Conservation (phyloP, 768 basidiomycete genomes). For the Suillus subaureus region DNA sequence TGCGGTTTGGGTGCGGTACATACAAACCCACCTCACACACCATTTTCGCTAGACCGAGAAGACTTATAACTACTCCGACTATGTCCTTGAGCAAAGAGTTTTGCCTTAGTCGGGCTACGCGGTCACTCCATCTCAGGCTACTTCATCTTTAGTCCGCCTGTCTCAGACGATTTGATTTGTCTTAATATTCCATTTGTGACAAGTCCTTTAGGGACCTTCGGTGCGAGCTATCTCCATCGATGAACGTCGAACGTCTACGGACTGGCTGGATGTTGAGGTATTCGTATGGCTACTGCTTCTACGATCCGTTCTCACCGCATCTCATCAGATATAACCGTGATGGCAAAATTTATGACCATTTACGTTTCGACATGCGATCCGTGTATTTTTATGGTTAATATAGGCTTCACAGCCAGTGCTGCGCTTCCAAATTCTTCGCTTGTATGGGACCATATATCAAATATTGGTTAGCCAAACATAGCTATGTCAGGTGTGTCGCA, state of each 20-base stretch:
- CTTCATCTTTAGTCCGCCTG: neutral
- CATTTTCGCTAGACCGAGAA: neutral
- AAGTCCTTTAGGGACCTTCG: neutral
- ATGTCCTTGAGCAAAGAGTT: neutral
- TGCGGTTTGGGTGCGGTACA: neutral
- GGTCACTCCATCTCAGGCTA: neutral
- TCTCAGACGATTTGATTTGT: too few relatives aligned
- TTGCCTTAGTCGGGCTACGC: neutral
- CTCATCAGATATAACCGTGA: neutral
- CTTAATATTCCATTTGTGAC: neutral
- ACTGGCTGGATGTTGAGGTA: neutral
- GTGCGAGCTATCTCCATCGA: neutral
- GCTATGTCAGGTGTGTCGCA: neutral
- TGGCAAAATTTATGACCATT: neutral
- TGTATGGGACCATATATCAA: neutral
- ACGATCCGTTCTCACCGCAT: conserved; percentile 6
- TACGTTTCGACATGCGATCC: neutral
- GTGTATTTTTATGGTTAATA: conserved; percentile 1
- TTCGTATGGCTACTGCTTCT: neutral
- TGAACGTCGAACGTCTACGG: neutral
- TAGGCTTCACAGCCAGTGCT: neutral
- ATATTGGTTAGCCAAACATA: neutral
- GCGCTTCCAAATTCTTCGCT: neutral
- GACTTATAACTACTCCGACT: neutral
- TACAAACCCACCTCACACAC: neutral